Evolutionary conservation across 768 basidiomycete species (phyloP), one percentile per base, ranked within the genome.

Genomic region (Imleria badia): DNA sequence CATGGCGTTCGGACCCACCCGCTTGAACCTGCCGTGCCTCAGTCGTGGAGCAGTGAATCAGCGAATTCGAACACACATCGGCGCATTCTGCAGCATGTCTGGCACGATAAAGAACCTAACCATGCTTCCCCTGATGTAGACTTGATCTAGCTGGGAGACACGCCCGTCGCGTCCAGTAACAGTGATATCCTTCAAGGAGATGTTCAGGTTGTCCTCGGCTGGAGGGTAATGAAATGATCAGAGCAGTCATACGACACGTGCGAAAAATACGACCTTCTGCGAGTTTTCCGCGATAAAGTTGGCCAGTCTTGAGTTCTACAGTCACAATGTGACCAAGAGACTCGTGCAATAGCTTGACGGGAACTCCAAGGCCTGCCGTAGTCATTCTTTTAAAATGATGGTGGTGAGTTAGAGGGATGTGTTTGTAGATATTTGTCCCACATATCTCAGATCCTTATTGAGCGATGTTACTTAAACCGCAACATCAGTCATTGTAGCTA

Each of bases 131-230:
- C 97, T 81, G 63, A 99, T 99, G 75, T 99, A 99, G 31, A 98
- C 96, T 73, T 98, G 96, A 76, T 98, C 97, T 47, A 99, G 81
- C 71, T 99, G 97, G 13, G 97, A 97, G 29, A 99, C 94, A 65
- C 97, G 92, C 23, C 97, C 97, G 79, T 99, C 97, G 49, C 97
- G 86, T 50, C 91, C 93, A 14, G 97, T 99, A 31, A 98, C 97
- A 30, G 97, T 98, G 66, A 98, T 97, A 60, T 98, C 94, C 72
- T 84, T 92, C 59, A 98, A 70, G 5, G 95, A 94, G 68, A 99
- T 94, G 75, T 98, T 98, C 41, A 98, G 79, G 64, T 97, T 97
- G 69, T 99, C 97, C 73, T 99, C 97, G 61, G 97, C 97, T 99
- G 72, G 52, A 52, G n/a, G 38, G 55, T 22, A 48, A 46, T 51